Evolutionary conservation across 805 yeast species (phyloP).

Genomic region (Ogataea paradorogensis): DNA sequence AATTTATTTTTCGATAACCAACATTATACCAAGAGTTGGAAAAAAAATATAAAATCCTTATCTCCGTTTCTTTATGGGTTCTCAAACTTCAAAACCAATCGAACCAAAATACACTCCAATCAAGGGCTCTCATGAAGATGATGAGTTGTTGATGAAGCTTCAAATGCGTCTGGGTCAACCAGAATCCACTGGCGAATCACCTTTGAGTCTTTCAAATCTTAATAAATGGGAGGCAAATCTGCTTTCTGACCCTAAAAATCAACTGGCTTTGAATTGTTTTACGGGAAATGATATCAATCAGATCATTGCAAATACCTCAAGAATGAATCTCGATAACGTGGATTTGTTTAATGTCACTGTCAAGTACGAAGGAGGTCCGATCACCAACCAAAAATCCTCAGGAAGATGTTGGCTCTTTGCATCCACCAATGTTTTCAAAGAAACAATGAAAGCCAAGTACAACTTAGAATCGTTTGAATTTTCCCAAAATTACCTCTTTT

Average conservation of each 20-base stretch:
- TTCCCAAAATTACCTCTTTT: constrained; percentile 76
- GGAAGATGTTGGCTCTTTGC: constrained; percentile 95
- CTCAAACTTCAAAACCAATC: constrained; percentile 23
- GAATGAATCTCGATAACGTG: constrained; percentile 28
- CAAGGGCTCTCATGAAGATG: constrained; percentile 23
- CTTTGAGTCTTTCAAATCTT: constrained; percentile 35
- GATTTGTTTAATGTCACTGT: constrained; percentile 45
- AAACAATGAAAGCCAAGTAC: constrained; percentile 59
- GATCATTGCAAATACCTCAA: constrained; percentile 39
- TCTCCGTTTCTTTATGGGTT: constrained; percentile 23
- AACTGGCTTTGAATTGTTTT: constrained; percentile 52
- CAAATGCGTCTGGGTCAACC: constrained; percentile 21
- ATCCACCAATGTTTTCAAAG: constrained; percentile 70
- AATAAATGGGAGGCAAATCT: constrained; percentile 46
- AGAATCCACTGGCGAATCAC: constrained; percentile 20
- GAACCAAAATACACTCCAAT: constrained; percentile 23
- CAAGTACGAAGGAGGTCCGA: constrained; percentile 55
- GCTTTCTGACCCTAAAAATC: constrained; percentile 46
- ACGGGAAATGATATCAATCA: constrained; percentile 44
- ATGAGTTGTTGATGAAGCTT: constrained; percentile 31
- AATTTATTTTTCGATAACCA: background rate
- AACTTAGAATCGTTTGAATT: constrained; percentile 69
- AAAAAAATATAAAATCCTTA: constrained; percentile 3
- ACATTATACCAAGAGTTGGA: too few species aligned
- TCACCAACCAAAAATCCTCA: constrained; percentile 70